Percentiles rank a stretch among this genome's conserved stretches.
Evolutionary conservation across 768 basidiomycete species (phyloP).

Genomic region (Serendipita vermifera): DNA sequence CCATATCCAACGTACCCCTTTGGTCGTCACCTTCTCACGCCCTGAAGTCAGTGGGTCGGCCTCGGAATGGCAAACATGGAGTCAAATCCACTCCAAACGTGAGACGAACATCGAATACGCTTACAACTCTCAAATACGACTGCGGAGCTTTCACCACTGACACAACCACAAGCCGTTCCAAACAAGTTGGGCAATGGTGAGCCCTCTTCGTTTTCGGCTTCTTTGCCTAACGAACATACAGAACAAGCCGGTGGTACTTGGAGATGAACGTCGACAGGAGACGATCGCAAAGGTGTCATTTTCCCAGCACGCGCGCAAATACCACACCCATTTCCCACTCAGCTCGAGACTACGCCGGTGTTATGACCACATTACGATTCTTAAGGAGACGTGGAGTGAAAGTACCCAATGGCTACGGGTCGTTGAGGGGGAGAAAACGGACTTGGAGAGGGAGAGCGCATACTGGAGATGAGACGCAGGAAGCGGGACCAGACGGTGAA

Average conservation of each 20-base stretch:
- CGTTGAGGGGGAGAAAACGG: neutral
- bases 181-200: too few species aligned
- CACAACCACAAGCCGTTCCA: too few species aligned
- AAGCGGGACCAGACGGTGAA: conserved; percentile 84
- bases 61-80: too few species aligned
- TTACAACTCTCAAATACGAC: too few species aligned
- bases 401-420: neutral
- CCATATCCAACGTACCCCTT: too few species aligned
- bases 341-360: conserved; percentile 86
- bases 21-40: too few species aligned
- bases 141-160: too few species aligned
- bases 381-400: conserved; percentile 83
- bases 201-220: too few species aligned
- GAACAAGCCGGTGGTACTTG: neutral
- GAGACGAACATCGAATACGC: too few species aligned
- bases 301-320: conserved; percentile 66
- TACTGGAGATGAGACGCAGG: conserved; percentile 67
- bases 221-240: too few species aligned
- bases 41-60: too few species aligned
- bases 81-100: too few species aligned
- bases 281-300: conserved; percentile 73
- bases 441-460: neutral
- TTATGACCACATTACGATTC: conserved; percentile 81
- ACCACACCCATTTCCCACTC: conserved; percentile 70
- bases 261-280: neutral